Evolutionary conservation across 1,139 yeast species (phyloP).

Genomic region (Geotrichum histeridarum): DNA sequence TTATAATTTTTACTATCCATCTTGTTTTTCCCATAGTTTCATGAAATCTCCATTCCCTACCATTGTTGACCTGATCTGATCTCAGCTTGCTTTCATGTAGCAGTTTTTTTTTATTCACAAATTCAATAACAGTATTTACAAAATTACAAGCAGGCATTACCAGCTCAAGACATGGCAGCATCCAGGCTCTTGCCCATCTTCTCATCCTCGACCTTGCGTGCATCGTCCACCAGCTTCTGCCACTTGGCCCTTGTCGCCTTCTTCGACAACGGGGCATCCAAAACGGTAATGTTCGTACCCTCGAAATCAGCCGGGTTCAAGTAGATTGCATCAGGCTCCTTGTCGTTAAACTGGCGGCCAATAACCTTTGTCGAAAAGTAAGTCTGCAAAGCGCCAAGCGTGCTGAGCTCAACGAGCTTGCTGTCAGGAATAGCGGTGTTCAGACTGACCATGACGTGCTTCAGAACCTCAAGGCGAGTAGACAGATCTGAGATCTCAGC

Average conservation of each 20-base stretch:
- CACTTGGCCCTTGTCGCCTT: slow-evolving; percentile 42
- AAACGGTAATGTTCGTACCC: slow-evolving; percentile 48
- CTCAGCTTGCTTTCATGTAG: too few relatives aligned
- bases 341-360: slow-evolving; percentile 52
- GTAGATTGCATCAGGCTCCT: slow-evolving; percentile 72
- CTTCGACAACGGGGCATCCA: slow-evolving; percentile 33
- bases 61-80: too few relatives aligned
- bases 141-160: too few relatives aligned
- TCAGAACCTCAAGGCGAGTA: slow-evolving; percentile 53
- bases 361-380: slow-evolving; percentile 46
- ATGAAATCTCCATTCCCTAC: too few relatives aligned
- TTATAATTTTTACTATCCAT: too few relatives aligned
- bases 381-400: slow-evolving; percentile 44
- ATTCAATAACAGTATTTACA: too few relatives aligned
- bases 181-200: slow-evolving; percentile 35
- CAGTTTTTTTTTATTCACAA: too few relatives aligned
- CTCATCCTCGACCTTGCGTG: slow-evolving; percentile 40
- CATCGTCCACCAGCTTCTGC: slow-evolving; percentile 43
- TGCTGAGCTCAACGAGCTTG: slow-evolving; percentile 48
- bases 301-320: slow-evolving; percentile 46
- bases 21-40: too few relatives aligned
- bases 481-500: slow-evolving; percentile 10
- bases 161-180: slow-evolving; percentile 9
- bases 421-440: slow-evolving; percentile 67
- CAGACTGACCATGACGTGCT: slow-evolving; percentile 52